phyloP scores from a whole-genome alignment of 768 basidiomycete genomes.

The Pleurotus salmoneostramineus region DNA sequence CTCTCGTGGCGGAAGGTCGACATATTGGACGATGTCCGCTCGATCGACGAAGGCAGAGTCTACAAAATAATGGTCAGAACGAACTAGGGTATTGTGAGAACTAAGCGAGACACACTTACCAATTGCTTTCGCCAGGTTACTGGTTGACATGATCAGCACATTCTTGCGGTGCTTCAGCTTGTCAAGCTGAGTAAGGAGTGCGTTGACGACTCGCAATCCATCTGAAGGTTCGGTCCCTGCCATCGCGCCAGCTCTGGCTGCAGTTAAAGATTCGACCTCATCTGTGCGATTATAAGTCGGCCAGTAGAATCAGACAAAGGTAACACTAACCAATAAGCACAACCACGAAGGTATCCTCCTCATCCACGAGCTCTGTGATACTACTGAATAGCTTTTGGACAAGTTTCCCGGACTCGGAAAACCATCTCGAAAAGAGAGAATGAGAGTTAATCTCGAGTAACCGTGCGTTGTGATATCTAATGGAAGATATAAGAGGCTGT shows the following conservation, averaged over 20 bases:
- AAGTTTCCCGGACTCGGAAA: conserved; percentile 97
- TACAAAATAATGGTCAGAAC: conserved; percentile 27
- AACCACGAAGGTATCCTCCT: conserved; percentile 87
- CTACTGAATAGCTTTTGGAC: conserved; percentile 89
- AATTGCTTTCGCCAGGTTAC: conserved; percentile 92
- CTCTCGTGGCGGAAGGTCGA: conserved; percentile 86
- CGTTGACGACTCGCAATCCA: conserved; percentile 93
- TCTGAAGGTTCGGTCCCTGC: conserved; percentile 95
- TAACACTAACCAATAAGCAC: conserved; percentile 77
- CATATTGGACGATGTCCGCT: conserved; percentile 94
- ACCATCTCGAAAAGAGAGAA: conserved; percentile 98
- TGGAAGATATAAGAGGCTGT: neutral
- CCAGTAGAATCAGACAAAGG: neutral
- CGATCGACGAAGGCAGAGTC: conserved; percentile 96
- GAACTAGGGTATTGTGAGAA: neutral
- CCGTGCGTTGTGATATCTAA: conserved; percentile 81
- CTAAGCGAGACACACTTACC: conserved; percentile 43
- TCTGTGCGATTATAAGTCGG: conserved; percentile 42
- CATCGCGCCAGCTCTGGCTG: conserved; percentile 92
- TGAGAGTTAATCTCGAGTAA: conserved; percentile 98
- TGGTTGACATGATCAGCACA: conserved; percentile 93
- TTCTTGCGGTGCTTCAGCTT: conserved; percentile 92
- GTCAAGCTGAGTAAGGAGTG: conserved; percentile 93
- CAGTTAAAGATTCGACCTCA: conserved; percentile 95
- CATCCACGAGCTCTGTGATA: conserved; percentile 89